Evolutionary conservation across 371 early-diverging fungal genomes (phyloP).

Genomic region (Apophysomyces elegans): DNA sequence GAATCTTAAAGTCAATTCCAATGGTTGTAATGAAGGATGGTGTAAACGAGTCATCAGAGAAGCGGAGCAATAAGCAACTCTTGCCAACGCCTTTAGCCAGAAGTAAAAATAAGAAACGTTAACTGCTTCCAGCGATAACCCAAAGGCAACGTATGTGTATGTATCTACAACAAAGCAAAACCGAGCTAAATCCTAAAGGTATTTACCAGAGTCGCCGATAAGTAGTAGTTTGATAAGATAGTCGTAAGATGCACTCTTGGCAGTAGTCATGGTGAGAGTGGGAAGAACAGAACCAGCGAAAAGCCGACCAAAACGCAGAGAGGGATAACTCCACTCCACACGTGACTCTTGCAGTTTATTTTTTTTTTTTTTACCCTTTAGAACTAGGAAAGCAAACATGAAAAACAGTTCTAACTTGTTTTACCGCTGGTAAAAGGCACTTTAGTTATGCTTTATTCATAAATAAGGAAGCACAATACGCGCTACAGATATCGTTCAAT

Average conservation of each 20-base stretch:
- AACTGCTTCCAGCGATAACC: background rate
- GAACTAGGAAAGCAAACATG: no score
- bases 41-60: slow-evolving; percentile 98
- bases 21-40: slow-evolving; percentile 98
- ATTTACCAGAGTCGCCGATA: slow-evolving; percentile 98
- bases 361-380: no score
- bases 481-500: no score
- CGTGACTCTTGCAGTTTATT: no score
- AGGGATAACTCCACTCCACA: no score
- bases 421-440: no score
- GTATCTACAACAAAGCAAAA: no score
- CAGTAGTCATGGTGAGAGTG: slow-evolving; percentile 66
- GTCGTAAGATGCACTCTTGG: slow-evolving; percentile 91
- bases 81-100: slow-evolving; percentile 89
- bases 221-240: slow-evolving; percentile 99
- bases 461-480: no score
- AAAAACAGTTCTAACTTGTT: no score
- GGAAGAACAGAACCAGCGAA: slow-evolving; percentile 4
- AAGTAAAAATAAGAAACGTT: background rate
- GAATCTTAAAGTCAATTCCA: slow-evolving; percentile 99
- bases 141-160: no score
- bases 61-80: slow-evolving; percentile 96
- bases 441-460: no score
- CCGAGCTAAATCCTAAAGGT: background rate
- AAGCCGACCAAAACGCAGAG: background rate